Percentiles rank a stretch among this genome's conserved stretches.
Conservation (phyloP, 257 asterid genomes). For the Parsonsia alboflavescens region DNA sequence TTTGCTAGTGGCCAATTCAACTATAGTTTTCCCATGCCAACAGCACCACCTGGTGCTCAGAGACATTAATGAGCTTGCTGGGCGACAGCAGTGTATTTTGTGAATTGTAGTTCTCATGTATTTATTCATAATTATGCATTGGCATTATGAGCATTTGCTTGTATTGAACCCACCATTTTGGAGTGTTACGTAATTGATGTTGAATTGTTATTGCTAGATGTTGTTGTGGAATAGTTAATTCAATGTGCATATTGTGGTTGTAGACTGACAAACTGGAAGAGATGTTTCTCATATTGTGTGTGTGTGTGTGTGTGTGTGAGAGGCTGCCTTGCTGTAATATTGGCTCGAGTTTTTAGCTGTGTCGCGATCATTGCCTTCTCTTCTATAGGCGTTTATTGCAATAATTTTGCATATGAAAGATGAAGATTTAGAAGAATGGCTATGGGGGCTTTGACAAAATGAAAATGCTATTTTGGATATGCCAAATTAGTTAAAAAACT, state of each 20-base stretch:
- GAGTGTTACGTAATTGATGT: neutral
- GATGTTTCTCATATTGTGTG: neutral
- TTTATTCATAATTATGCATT: neutral
- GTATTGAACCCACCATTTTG: neutral
- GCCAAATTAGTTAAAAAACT: too few relatives aligned
- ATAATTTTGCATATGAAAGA: too few relatives aligned
- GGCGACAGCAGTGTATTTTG: neutral
- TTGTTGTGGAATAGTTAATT: neutral
- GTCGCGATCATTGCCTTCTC: too few relatives aligned
- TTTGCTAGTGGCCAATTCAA: constrained; percentile 38
- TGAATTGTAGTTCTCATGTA: neutral
- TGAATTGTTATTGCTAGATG: neutral
- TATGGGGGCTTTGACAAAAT: too few relatives aligned
- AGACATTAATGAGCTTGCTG: constrained; percentile 36
- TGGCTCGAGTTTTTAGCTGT: too few relatives aligned
- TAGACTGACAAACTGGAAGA: neutral
- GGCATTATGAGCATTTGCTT: neutral
- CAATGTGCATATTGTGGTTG: neutral
- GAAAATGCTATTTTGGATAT: too few relatives aligned
- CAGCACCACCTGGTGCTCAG: constrained; percentile 91
- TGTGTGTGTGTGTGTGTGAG: neutral
- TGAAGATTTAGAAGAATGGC: too few relatives aligned
- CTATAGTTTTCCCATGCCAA: constrained; percentile 73
- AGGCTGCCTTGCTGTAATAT: neutral
- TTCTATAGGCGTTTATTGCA: too few relatives aligned